Base-by-base conservation (phyloP, 768 basidiomycete genomes). In the Lentinula boryana region DNA sequence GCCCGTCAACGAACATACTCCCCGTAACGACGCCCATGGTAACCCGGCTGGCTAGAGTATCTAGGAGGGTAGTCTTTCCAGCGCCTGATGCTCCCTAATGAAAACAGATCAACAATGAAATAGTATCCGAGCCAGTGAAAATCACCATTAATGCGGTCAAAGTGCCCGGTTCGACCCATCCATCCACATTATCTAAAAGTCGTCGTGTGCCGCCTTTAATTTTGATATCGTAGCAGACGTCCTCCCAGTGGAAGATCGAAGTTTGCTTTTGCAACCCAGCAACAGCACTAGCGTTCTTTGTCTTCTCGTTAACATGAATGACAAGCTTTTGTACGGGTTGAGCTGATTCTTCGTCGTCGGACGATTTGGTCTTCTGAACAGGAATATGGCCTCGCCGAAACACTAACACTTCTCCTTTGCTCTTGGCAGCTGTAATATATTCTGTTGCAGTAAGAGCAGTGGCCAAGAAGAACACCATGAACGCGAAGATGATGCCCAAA, bases 101-200 rank as follows among this genome's bases (percentile, higher is more conserved):
- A 8, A 12, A 8, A 55, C n/a, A 48, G 40, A 54, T 52, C 31
- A 35, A 27, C 32, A 36, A 54, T 18, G 16, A 33, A 1, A 13
- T 46, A n/a, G n/a, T 6, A 35, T 40, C 16, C 27, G 12, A 16
- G 23, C 7, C 9, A 5, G 33, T 18, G 46, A 4, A 13, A 61
- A 64, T 27, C n/a, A 69, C 82, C 80, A 84, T 81, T 16, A 84
- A 71, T 2, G 82, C 81, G 0, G 79, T 81, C 38, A 81, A 68
- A 23, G 75, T 80, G 1, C 82, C 82, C 1, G 83, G 81, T 44
- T 75, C 74, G 57, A 81, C 78, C 63, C 77, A 83, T 5, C 81
- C 80, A 46, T 75, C 76, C 16, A 83, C 74, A 54, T 78, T 68
- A 65, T 81, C 74, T 23, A 83, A 71, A 0, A 83, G 41, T 21